These are phyloP conservation scores for Fusarium pseudograminearum DNA, from an alignment of 2,329 filamentous ascomycete species.

Conservation along the genomic window DNA sequence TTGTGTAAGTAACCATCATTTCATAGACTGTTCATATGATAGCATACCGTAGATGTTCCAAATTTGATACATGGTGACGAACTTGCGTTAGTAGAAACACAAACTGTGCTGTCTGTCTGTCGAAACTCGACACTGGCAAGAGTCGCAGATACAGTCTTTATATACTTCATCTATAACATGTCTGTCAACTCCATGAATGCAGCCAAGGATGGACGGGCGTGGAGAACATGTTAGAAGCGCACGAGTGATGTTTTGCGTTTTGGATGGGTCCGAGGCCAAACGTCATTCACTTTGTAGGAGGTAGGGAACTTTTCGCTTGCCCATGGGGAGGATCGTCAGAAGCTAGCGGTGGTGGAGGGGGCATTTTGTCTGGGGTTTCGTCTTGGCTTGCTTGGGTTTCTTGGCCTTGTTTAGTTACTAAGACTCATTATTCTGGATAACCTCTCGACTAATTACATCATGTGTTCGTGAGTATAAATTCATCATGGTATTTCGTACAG, in stretches of 20 bases:
- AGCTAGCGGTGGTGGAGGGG: background rate
- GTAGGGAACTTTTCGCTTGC: constrained; percentile 17
- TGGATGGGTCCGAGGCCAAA: constrained; percentile 35
- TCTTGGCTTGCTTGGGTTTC: constrained; percentile 7
- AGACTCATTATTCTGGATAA: background rate
- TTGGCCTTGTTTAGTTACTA: background rate
- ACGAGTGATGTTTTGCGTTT: constrained; percentile 39
- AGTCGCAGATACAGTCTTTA: constrained; percentile 27
- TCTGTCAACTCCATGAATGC: background rate
- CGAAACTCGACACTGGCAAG: background rate
- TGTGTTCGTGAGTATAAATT: background rate
- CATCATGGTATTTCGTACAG: background rate
- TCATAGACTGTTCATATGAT: background rate
- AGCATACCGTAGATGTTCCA: constrained; percentile 54
- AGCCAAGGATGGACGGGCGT: constrained; percentile 24
- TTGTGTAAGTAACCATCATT: constrained; percentile 13
- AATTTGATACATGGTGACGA: constrained; percentile 51
- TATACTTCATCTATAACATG: constrained; percentile 17
- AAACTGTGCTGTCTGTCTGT: constrained; percentile 1
- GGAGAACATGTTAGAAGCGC: constrained; percentile 46
- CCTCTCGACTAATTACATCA: background rate
- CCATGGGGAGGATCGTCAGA: constrained; percentile 41
- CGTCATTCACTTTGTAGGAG: constrained; percentile 29
- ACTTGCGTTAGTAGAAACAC: background rate
- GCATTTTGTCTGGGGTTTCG: background rate